phyloP scores from a whole-genome alignment of 345 rosid genomes.

The Melaleuca quinquenervia region DNA sequence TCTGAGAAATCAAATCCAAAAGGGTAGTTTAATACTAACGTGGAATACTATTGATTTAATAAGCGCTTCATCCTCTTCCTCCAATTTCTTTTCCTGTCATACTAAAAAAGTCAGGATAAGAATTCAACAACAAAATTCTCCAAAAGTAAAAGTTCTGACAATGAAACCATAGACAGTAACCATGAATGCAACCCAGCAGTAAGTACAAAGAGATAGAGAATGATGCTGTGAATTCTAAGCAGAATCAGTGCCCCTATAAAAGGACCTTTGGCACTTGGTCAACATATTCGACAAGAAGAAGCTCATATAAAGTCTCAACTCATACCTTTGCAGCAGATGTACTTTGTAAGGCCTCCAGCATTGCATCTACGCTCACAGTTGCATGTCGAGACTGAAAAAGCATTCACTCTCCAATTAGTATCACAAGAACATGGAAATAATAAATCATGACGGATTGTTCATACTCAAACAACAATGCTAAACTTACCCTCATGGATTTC shows the following conservation, averaged over 20 bases:
- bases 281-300: background rate
- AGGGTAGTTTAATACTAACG: background rate
- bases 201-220: background rate
- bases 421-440: background rate
- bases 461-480: background rate
- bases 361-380: slow-evolving; percentile 78
- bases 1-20: background rate
- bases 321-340: slow-evolving; percentile 55
- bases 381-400: slow-evolving; percentile 79
- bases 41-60: slow-evolving; percentile 8
- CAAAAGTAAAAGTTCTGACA: background rate
- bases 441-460: background rate
- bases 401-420: background rate
- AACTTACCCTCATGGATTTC: slow-evolving; percentile 69
- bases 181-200: background rate
- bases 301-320: background rate
- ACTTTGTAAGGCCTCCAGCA: slow-evolving; percentile 85
- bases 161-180: background rate
- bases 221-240: background rate
- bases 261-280: background rate
- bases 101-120: background rate
- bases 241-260: background rate
- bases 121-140: background rate
- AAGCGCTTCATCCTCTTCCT: slow-evolving; percentile 9
- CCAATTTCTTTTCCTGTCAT: slow-evolving; percentile 8